Evolutionary conservation across 192 early-diverging fungal genomes (phyloP), one percentile per base, ranked within the genome.

Genomic region (Mortierella alpina): DNA sequence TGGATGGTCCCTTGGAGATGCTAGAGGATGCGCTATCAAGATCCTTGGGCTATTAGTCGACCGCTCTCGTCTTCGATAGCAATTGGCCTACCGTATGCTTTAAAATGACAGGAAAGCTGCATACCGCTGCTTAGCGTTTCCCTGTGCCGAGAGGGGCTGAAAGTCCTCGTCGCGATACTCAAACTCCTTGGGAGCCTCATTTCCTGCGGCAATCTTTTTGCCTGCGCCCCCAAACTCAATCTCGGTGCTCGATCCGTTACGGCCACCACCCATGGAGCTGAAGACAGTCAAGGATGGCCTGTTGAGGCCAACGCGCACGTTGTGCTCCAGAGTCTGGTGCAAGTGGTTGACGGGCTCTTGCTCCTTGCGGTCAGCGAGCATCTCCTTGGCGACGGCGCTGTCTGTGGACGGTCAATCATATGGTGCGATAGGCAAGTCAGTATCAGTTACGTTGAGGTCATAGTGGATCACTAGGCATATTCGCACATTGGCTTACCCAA

Each of bases 141-240:
- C 39, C 8, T 69, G 48, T 4, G 58, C n/a, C 39, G 46, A 44
- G 40, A 65, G 22, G 41, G 69, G 51, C 42, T 44, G 69, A 22
- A 73, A 73, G 20, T 73, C 71, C 48, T 73, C 71, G 7, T 73
- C 56, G 45, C 56, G 71, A 56, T 73, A 66, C 40, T 51, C 56
- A 66, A 73, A 66, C 20, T 66, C 57, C 56, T 60, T 66, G 4
- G 71, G 71, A 4, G 8, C 9, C 6, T 59, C 18, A 6, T 47
- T n/a, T 4, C 39, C 55, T 6, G 48, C 6, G 31, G 47, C n/a
- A 31, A 66, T 59, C 17, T 42, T 31, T 13, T 20, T n/a, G 2
- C 48, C 12, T n/a, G 14, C 10, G 31, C 55, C 46, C 4, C 56
- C 62, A 46, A 58, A 73, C 2, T 48, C 71, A 17, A 73, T 59